Evolutionary conservation across 78 protist genomes (phyloP).

Genomic region (Dictyostelium citrinum): DNA sequence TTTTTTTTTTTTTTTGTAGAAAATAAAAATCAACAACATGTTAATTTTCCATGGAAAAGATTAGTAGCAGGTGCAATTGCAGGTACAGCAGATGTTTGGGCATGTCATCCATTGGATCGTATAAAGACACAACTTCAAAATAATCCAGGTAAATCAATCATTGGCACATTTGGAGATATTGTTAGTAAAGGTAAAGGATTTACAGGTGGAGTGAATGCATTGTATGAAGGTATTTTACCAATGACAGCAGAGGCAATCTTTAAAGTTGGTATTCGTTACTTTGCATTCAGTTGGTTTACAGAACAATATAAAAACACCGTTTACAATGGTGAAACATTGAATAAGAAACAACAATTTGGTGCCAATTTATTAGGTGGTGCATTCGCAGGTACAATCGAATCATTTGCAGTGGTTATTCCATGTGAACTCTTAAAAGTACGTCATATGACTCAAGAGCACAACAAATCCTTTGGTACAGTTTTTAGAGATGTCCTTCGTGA

Average conservation of each 20-base stretch:
- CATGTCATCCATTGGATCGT: conserved; percentile 76
- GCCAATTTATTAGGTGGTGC: conserved; percentile 64
- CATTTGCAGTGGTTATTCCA: conserved; percentile 67
- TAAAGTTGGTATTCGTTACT: conserved; percentile 72
- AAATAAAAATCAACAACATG: conserved; percentile 16
- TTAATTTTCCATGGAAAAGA: conserved; percentile 76
- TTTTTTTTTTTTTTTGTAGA: neutral
- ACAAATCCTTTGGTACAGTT: conserved; percentile 34
- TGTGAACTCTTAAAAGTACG: conserved; percentile 73
- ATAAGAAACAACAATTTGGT: conserved; percentile 10
- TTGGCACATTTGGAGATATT: conserved; percentile 52
- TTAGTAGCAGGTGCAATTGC: conserved; percentile 77
- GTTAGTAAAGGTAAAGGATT: conserved; percentile 53
- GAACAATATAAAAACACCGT: conserved; percentile 15
- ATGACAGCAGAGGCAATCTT: conserved; percentile 71
- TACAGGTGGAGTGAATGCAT: conserved; percentile 43
- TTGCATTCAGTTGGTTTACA: conserved; percentile 68
- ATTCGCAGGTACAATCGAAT: conserved; percentile 72
- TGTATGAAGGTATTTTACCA: conserved; percentile 72
- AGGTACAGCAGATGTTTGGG: conserved; percentile 80
- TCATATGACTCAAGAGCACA: conserved; percentile 73
- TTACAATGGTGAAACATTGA: neutral
- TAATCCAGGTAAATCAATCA: conserved; percentile 57
- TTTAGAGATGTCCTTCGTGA: conserved; percentile 36
- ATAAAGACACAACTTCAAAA: conserved; percentile 71